Percentiles rank a stretch among this genome's conserved stretches.
Conservation (phyloP, 192 early-diverging fungal genomes). For the Coemansia erecta region DNA sequence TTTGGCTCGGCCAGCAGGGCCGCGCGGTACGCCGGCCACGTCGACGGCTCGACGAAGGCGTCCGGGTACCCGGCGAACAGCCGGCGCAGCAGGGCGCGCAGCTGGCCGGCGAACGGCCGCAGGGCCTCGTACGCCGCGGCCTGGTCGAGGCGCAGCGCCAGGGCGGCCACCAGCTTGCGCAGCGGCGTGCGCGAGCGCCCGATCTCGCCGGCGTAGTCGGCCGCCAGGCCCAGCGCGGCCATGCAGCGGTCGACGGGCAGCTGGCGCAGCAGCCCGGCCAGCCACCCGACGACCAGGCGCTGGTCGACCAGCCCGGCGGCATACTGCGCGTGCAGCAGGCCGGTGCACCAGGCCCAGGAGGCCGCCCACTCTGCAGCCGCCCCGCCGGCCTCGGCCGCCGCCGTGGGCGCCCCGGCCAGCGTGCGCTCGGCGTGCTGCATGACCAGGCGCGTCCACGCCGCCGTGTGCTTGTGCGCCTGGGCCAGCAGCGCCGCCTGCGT, state of each 20-base stretch:
- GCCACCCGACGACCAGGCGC: slow-evolving; percentile 44
- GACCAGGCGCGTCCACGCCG: slow-evolving; percentile 40
- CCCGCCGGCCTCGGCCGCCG: neutral
- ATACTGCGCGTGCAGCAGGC: slow-evolving; percentile 41
- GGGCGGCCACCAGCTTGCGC: slow-evolving; percentile 42
- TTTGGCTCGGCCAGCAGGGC: slow-evolving; percentile 6
- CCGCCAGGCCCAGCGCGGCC: slow-evolving; percentile 26
- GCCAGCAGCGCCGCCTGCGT: slow-evolving; percentile 22
- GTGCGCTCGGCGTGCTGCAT: slow-evolving; percentile 41
- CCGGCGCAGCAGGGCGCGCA: slow-evolving; percentile 17
- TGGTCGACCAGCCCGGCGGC: slow-evolving; percentile 48
- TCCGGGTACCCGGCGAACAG: slow-evolving; percentile 40
- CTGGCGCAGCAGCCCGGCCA: slow-evolving; percentile 31
- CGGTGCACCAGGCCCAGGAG: slow-evolving; percentile 30
- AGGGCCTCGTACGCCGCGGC: slow-evolving; percentile 22
- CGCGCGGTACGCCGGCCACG: slow-evolving; percentile 26
- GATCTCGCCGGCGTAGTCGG: slow-evolving; percentile 41
- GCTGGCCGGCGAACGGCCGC: slow-evolving; percentile 2
- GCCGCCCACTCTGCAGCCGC: slow-evolving; percentile 15
- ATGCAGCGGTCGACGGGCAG: slow-evolving; percentile 40
- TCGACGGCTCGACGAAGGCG: slow-evolving; percentile 51
- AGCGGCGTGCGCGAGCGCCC: slow-evolving; percentile 48
- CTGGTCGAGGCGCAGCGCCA: slow-evolving; percentile 26
- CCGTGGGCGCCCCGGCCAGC: slow-evolving; percentile 26
- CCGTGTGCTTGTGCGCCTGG: slow-evolving; percentile 24